Evolutionary conservation across 1,284 basidiomycete genomes (phyloP).

Genomic region (Tranzscheliella williamsii): DNA sequence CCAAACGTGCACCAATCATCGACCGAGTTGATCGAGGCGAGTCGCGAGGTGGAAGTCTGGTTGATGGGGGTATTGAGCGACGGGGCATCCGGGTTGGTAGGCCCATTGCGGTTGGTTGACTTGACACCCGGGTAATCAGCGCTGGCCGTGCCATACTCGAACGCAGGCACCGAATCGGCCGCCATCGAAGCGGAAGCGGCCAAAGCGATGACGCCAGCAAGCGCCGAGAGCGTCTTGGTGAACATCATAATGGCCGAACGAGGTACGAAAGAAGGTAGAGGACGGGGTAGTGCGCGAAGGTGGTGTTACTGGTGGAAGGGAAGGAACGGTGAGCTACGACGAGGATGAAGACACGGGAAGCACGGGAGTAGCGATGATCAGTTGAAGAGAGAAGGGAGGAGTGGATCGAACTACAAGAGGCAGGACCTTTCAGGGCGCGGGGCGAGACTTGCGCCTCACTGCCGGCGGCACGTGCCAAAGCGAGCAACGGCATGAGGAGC

Average conservation of each 20-base stretch:
- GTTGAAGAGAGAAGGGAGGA: no score
- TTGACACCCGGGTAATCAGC: conserved; percentile 47
- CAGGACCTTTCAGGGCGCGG: not conserved
- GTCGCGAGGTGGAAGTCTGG: conserved; percentile 54
- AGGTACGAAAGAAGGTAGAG: not conserved
- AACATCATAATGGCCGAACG: conserved; percentile 22
- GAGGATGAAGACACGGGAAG: no score
- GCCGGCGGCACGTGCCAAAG: no score
- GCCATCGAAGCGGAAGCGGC: conserved; percentile 13
- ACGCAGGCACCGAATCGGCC: conserved; percentile 17
- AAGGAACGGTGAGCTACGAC: no score
- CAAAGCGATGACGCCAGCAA: conserved; percentile 21
- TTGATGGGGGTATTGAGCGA: conserved; percentile 55
- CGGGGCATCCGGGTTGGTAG: conserved; percentile 53
- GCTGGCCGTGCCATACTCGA: conserved; percentile 50
- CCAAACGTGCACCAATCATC: conserved; percentile 61
- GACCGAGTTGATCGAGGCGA: conserved; percentile 56
- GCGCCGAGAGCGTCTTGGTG: conserved; percentile 29
- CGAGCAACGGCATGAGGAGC: no score
- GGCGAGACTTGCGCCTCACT: no score
- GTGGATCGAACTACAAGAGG: no score
- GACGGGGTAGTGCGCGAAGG: no score
- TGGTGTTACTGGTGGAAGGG: no score
- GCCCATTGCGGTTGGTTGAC: conserved; percentile 36
- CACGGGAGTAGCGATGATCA: no score